Base-by-base conservation (phyloP, 2,329 filamentous ascomycete genomes). In the Cladophialophora bantiana region DNA sequence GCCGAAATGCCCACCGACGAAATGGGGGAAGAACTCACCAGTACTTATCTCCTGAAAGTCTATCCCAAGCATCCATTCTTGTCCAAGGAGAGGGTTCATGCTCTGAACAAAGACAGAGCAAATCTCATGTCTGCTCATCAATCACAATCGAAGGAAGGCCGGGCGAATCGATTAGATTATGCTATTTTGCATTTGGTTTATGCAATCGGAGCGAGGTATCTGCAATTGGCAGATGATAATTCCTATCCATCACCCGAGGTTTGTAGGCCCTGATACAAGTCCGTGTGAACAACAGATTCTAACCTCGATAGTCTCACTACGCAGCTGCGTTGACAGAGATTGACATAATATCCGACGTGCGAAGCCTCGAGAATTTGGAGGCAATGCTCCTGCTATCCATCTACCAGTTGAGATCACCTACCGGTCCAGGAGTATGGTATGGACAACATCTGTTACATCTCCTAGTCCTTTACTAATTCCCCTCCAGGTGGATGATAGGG, bases 121-220 rank as follows among this genome's bases (percentile, higher is more conserved):
- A 50, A 10, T 31, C 45, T 50, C 18, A 26, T 50, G 45, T 26
- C 45, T 13, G 45, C 45, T 26, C 45, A 50, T 31, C 45, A 50
- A 31, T 50, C 45, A 26, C 45, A 50, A 12, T 50, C 20, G 6
- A 50, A 50, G 9, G 32, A 56, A 20, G 35, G 13, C 32, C 31
- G 53, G 32, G 26, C 32, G 9, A 38, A 31, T 9, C 53, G 53
- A 36, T 20, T 56, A 13, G 35, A 56, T n/a, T 56, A 56, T 36
- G 53, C 53, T 20, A 35, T 35, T 56, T 26, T 59, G 32, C 57
- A 59, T 50, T 13, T 59, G 57, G 40, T 59, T 31, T 59, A 59
- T 34, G 57, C 57, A 15, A 59, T 59, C 15, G 57, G 57, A 4
- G 57, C 57, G 7, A 36, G 57, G 32, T 59, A 59, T 32, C 31